These are phyloP conservation scores for Yarrowia sp. DNA, from an alignment of 805 yeast species.

Conservation along the genomic window DNA sequence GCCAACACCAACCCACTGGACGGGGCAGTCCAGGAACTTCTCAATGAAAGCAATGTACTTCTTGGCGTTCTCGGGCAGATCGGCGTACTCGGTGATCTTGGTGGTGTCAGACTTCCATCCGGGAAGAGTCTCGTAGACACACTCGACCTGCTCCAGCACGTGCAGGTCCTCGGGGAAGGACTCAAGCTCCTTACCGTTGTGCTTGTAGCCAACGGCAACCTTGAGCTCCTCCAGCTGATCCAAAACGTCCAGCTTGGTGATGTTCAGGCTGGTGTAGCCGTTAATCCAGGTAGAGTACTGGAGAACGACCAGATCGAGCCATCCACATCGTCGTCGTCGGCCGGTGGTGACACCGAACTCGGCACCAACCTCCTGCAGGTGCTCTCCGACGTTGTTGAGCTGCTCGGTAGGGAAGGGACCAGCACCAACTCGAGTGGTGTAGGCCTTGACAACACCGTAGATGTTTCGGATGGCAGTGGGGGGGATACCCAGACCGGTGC, in stretches of 20 bases:
- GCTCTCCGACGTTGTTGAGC: slow-evolving; percentile 79
- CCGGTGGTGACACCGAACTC: slow-evolving; percentile 99
- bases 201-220: slow-evolving; percentile 79
- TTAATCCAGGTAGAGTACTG: slow-evolving; percentile 87
- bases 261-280: slow-evolving; percentile 90
- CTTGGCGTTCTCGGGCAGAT: slow-evolving; percentile 84
- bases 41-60: slow-evolving; percentile 82
- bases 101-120: slow-evolving; percentile 93
- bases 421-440: slow-evolving; percentile 98
- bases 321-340: slow-evolving; percentile 97
- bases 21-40: slow-evolving; percentile 75
- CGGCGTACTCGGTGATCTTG: slow-evolving; percentile 60
- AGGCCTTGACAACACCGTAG: slow-evolving; percentile 97
- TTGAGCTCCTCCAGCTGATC: slow-evolving; percentile 85
- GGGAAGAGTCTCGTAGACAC: slow-evolving; percentile 83
- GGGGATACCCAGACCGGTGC: slow-evolving; percentile 96
- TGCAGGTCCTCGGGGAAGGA: slow-evolving; percentile 92
- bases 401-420: slow-evolving; percentile 99
- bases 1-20: slow-evolving; percentile 98
- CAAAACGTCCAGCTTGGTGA: slow-evolving; percentile 92
- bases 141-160: slow-evolving; percentile 83
- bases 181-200: slow-evolving; percentile 69
- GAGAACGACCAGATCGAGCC: slow-evolving; percentile 95
- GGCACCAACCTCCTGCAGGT: slow-evolving; percentile 85
- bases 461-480: slow-evolving; percentile 76